phyloP scores from a whole-genome alignment of 768 basidiomycete genomes.

The Hygrocybe coccinea region DNA sequence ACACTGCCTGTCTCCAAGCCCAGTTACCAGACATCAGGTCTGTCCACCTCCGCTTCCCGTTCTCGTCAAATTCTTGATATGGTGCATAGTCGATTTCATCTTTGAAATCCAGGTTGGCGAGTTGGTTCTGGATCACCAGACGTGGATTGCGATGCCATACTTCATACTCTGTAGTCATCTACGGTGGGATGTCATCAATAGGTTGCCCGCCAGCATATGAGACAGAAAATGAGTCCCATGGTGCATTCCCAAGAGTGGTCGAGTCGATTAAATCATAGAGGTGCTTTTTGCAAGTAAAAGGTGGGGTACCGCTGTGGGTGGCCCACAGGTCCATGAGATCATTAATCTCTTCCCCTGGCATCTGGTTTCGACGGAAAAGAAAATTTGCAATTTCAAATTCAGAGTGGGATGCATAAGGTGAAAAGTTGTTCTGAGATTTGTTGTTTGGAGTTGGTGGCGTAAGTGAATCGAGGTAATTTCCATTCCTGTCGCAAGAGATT shows the following conservation, averaged over 20 bases:
- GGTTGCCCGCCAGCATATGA: not conserved
- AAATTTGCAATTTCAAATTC: slow-evolving; percentile 5
- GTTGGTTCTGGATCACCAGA: slow-evolving; percentile 23
- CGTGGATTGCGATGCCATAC: slow-evolving; percentile 33
- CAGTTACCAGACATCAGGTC: slow-evolving; percentile 39
- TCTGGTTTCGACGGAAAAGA: slow-evolving; percentile 2
- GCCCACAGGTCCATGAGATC: slow-evolving; percentile 3
- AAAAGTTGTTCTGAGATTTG: not conserved
- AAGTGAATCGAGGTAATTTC: not conserved
- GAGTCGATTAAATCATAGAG: no score
- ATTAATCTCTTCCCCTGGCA: slow-evolving; percentile 1
- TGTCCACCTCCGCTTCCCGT: slow-evolving; percentile 22
- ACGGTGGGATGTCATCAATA: slow-evolving; percentile 14
- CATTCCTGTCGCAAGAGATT: not conserved
- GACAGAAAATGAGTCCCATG: not conserved
- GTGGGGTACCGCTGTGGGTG: not conserved
- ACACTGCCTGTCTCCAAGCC: slow-evolving; percentile 33
- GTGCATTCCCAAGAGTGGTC: no score
- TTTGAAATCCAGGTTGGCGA: slow-evolving; percentile 33
- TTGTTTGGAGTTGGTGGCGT: not conserved
- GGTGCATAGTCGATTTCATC: slow-evolving; percentile 31
- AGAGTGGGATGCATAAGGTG: not conserved
- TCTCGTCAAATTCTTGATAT: slow-evolving; percentile 21
- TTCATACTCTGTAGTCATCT: slow-evolving; percentile 28
- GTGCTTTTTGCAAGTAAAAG: not conserved